Conservation (phyloP, 164 flowering plant genomes). For the Cinnamomum micranthum region DNA sequence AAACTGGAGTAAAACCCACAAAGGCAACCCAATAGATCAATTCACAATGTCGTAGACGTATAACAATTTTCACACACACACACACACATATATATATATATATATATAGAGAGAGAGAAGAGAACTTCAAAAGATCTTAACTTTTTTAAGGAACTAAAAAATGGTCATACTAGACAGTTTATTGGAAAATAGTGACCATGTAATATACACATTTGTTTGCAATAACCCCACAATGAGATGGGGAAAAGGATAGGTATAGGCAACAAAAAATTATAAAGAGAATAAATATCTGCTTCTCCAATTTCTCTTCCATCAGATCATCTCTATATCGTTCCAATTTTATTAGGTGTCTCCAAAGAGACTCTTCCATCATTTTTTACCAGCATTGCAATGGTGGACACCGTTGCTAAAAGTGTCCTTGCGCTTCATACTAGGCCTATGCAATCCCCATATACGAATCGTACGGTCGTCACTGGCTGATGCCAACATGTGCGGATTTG, state of each 20-base stretch:
- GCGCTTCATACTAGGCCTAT: constrained; percentile 9
- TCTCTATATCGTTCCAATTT: neutral
- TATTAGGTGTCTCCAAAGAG: neutral
- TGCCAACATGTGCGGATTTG: constrained; percentile 19
- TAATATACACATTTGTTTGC: constrained; percentile 17
- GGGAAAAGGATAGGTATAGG: constrained; percentile 9
- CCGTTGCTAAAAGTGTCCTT: constrained; percentile 12
- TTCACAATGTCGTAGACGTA: neutral
- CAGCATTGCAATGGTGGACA: constrained; percentile 17
- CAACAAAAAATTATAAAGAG: neutral
- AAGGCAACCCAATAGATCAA: too few species aligned
- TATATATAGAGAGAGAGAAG: neutral
- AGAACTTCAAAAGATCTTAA: neutral
- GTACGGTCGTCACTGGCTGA: constrained; percentile 22
- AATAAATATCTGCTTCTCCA: neutral
- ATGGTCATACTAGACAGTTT: constrained; percentile 12
- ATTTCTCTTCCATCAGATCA: neutral
- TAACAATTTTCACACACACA: neutral
- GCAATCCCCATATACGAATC: constrained; percentile 17
- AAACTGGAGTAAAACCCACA: too few species aligned
- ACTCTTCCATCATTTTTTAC: neutral
- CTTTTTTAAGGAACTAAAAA: neutral
- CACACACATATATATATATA: neutral
- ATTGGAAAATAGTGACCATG: constrained; percentile 15
- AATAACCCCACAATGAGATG: constrained; percentile 6